Percentiles rank a stretch among this genome's conserved stretches.
Conservation (phyloP, 2,329 filamentous ascomycete genomes). For the Penicillium sp. region DNA sequence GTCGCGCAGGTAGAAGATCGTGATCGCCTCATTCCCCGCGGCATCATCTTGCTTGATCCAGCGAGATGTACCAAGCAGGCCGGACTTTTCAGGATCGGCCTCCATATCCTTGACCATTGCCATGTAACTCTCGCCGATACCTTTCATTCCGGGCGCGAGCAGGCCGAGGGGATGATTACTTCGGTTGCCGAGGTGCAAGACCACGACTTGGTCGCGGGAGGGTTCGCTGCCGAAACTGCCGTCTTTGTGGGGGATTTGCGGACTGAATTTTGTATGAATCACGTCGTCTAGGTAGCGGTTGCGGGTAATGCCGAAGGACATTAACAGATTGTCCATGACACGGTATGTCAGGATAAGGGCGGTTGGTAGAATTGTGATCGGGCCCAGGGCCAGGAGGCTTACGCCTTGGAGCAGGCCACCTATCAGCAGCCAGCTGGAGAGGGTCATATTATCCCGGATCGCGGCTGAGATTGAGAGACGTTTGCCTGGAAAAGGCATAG, state of each 20-base stretch:
- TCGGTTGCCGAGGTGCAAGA: slow-evolving; percentile 40
- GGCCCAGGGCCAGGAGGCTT: neutral
- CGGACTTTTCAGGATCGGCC: neutral
- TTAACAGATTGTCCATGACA: slow-evolving; percentile 38
- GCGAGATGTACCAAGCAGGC: slow-evolving; percentile 20
- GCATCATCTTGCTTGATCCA: slow-evolving; percentile 39
- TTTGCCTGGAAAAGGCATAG: neutral
- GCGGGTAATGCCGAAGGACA: slow-evolving; percentile 37
- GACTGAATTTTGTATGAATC: slow-evolving; percentile 41
- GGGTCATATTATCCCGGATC: neutral
- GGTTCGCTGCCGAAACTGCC: slow-evolving; percentile 46
- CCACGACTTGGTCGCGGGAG: slow-evolving; percentile 51
- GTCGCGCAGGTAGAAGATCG: slow-evolving; percentile 48
- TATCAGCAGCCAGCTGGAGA: slow-evolving; percentile 4
- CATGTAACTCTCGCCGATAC: neutral
- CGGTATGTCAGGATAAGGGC: slow-evolving; percentile 38
- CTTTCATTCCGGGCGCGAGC: slow-evolving; percentile 43
- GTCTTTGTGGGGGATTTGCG: slow-evolving; percentile 43
- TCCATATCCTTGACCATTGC: neutral
- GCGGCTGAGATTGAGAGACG: neutral
- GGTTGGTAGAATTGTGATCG: slow-evolving; percentile 36
- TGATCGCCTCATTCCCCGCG: slow-evolving; percentile 41
- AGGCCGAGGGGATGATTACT: slow-evolving; percentile 47
- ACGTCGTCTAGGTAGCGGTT: slow-evolving; percentile 46
- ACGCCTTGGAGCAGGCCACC: slow-evolving; percentile 2